Base-by-base conservation (phyloP, 768 basidiomycete species). In the Chlorophyllum brunneum region DNA sequence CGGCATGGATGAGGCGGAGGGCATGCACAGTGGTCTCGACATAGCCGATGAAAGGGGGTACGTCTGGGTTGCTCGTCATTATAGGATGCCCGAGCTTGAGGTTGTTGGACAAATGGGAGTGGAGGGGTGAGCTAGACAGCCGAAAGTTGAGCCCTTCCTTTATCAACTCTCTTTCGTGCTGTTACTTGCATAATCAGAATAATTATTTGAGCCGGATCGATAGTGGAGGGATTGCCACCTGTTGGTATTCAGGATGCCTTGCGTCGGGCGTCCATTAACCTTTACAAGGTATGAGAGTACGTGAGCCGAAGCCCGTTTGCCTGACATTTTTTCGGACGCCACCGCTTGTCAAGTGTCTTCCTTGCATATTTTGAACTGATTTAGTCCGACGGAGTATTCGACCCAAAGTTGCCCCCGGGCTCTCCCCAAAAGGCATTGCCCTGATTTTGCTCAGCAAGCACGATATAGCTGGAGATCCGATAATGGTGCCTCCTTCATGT, bases 11-110 rank as follows among this genome's bases (percentile, higher is more conserved):
- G 59, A 93, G 77, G 23, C 91, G 79, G 30, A 93, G 78, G 15
- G 89, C 88, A 63, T 93, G 83, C 61, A 81, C 79, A 13, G 88
- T 91, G 38, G 86, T 85, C 62, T 91, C 87, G 46, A 92, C 85
- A 68, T 82, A 89, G 36, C 91, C 89, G 54, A 77, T 75, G 74
- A 89, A 89, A 41, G 86, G 84, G 49, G 80, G 76, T 64, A 79
- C 71, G 60, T 81, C 78, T 47, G 77, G 74, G 67, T 74, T 79
- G 65, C 73, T 76, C 59, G 71, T 67, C 76, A 78, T 78, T 50
- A 66, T 67, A 62, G 66, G 60, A 65, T 61, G 67, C 59, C 63
- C 70, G 70, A 78, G 72, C 64, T 78, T 76, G 76, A 80, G 75
- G 76, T 73, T 77, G 77, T 79, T 77, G 61, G 77, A 77, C 74